Evolutionary conservation across 352 stramenopile genomes (phyloP).

Genomic region (Phytopythium montanum): DNA sequence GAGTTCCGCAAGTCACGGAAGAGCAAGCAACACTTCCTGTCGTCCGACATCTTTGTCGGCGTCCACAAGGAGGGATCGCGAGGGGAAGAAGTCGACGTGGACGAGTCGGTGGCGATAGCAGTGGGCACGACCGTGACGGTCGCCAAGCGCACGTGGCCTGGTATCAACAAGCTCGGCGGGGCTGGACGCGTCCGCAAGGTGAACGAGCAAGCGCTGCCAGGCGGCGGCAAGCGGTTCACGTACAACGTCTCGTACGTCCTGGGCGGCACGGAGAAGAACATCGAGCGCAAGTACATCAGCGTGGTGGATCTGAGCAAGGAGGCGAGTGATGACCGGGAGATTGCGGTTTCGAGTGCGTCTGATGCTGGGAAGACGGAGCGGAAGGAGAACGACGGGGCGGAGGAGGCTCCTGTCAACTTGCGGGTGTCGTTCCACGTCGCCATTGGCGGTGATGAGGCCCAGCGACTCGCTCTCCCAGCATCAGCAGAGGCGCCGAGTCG

Average conservation of each 20-base stretch:
- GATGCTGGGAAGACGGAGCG: constrained; percentile 10
- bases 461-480: constrained; percentile 16
- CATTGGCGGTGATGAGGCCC: constrained; percentile 17
- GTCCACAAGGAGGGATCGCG: constrained; percentile 29
- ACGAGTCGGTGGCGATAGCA: constrained; percentile 38
- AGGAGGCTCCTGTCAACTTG: constrained; percentile 15
- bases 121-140: constrained; percentile 68
- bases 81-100: constrained; percentile 31
- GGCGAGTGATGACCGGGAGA: constrained; percentile 10
- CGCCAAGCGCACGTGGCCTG: constrained; percentile 78
- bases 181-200: constrained; percentile 63
- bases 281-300: constrained; percentile 80
- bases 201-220: constrained; percentile 32
- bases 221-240: constrained; percentile 39
- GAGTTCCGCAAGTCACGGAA: constrained; percentile 49
- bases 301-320: constrained; percentile 47
- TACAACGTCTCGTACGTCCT: constrained; percentile 79
- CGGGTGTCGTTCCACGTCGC: constrained; percentile 24
- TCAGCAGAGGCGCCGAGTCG: constrained; percentile 11
- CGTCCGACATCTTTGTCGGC: constrained; percentile 53
- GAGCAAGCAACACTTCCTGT: constrained; percentile 51
- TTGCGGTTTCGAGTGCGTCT: neutral
- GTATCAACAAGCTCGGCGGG: constrained; percentile 85
- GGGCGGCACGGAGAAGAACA: constrained; percentile 69
- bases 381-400: constrained; percentile 10